A percentile compares a stretch with the other conserved stretches of the same genome.
Conservation (phyloP, 257 asterid genomes). For the Penstemon newberryi region DNA sequence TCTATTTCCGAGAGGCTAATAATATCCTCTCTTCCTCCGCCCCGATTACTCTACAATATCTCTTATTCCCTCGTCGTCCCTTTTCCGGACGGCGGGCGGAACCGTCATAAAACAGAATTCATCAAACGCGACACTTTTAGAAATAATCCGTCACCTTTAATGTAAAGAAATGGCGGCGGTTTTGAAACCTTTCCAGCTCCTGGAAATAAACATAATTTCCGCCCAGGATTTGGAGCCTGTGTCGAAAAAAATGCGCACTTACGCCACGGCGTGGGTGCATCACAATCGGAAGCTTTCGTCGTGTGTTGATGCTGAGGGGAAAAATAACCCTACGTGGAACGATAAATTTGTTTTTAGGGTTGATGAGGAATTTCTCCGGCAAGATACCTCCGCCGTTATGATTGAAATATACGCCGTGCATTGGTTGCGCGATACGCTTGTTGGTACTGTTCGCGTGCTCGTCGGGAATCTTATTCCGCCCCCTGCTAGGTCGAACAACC, state of each 20-base stretch:
- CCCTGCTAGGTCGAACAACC: conserved; percentile 29
- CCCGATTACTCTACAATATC: conserved; percentile 21
- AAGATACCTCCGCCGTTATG: conserved; percentile 77
- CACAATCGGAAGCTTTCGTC: conserved; percentile 62
- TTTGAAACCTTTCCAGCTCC: conserved; percentile 66
- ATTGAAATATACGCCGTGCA: conserved; percentile 56
- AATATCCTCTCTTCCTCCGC: conserved; percentile 28
- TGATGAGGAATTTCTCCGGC: conserved; percentile 73
- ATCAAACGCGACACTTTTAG: no score
- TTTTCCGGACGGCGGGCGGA: conserved; percentile 46
- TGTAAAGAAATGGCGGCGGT: conserved; percentile 32
- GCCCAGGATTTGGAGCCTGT: conserved; percentile 87
- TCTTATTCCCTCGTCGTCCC: conserved; percentile 55
- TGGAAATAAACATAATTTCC: conserved; percentile 78
- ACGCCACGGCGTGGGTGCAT: conserved; percentile 84
- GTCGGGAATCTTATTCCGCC: conserved; percentile 84
- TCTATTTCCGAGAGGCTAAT: conserved; percentile 31
- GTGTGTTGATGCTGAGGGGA: conserved; percentile 61
- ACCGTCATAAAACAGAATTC: not conserved
- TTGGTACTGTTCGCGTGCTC: conserved; percentile 83
- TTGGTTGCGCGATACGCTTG: conserved; percentile 63
- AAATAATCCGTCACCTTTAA: no score
- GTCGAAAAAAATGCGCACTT: conserved; percentile 69
- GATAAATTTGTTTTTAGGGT: conserved; percentile 87
- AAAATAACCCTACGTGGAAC: conserved; percentile 78